Percentiles rank a stretch among this genome's conserved stretches.
phyloP scores from a whole-genome alignment of 1,284 basidiomycete genomes.

The Ustilago cynodontis region DNA sequence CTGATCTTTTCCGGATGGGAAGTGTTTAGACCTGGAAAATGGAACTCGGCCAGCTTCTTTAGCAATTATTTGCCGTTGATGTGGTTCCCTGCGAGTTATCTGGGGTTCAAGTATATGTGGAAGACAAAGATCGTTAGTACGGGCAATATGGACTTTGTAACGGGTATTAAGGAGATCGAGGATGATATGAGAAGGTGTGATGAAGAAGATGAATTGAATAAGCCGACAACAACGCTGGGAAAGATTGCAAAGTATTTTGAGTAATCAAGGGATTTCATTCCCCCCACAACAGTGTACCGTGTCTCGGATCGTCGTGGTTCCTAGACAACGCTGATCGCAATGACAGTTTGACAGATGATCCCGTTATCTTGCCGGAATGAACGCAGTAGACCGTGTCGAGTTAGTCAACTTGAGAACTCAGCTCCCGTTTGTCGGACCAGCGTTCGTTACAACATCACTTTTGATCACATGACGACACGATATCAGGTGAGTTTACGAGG shows the following conservation, averaged over 20 bases:
- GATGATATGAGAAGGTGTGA: constrained; percentile 30
- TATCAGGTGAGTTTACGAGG: background rate
- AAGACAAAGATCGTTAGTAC: constrained; percentile 70
- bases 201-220: constrained; percentile 21
- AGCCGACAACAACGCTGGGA: constrained; percentile 17
- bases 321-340: background rate
- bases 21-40: constrained; percentile 59
- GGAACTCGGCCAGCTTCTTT: constrained; percentile 74
- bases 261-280: background rate
- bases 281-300: background rate
- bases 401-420: background rate
- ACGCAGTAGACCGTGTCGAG: background rate
- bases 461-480: background rate
- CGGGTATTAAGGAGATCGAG: constrained; percentile 70
- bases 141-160: constrained; percentile 73
- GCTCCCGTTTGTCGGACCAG: background rate
- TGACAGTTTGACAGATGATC: background rate
- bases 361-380: background rate
- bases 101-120: constrained; percentile 73
- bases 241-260: constrained; percentile 28
- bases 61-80: constrained; percentile 82
- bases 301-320: background rate
- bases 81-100: constrained; percentile 81
- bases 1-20: constrained; percentile 70
- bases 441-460: background rate